Percentiles rank a stretch among this genome's conserved stretches.
Evolutionary conservation across 2,329 filamentous ascomycete genomes (phyloP).

Genomic region (Rhinocladiella similis): DNA sequence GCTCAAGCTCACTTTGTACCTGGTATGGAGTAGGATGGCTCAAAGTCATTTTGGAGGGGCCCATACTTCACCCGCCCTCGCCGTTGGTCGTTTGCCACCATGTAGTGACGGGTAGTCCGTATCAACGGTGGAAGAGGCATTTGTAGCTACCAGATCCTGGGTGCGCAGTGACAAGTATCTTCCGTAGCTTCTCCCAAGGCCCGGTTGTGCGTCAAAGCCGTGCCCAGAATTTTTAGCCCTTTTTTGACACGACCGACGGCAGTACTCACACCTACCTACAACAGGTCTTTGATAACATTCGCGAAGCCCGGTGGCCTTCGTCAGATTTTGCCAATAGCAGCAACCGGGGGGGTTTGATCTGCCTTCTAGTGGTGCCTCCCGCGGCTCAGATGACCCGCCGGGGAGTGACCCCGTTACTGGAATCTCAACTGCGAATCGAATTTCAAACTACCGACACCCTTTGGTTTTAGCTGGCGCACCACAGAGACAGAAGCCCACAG

Average conservation of each 20-base stretch:
- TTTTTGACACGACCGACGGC: too few species aligned
- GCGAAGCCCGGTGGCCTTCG: too few species aligned
- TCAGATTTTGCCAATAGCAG: background rate
- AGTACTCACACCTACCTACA: too few species aligned
- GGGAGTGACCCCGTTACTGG: slow-evolving; percentile 9
- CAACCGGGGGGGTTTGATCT: background rate
- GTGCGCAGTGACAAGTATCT: too few species aligned
- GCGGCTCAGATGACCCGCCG: slow-evolving; percentile 6
- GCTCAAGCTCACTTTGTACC: background rate
- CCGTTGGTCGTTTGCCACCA: too few species aligned
- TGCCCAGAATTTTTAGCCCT: too few species aligned
- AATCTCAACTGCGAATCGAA: background rate
- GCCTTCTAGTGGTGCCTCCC: slow-evolving; percentile 5
- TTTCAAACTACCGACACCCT: background rate
- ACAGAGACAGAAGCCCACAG: background rate
- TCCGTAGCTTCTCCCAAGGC: too few species aligned
- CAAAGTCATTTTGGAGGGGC: background rate
- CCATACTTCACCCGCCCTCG: background rate
- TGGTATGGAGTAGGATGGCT: background rate
- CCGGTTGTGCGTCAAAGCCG: too few species aligned
- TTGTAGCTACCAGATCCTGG: too few species aligned
- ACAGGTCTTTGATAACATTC: too few species aligned
- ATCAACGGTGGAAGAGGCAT: too few species aligned
- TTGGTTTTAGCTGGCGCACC: background rate
- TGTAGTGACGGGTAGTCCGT: too few species aligned